These are phyloP conservation scores for Sporisorium reilianum DNA, from an alignment of 1,284 basidiomycete species.

Conservation along the genomic window DNA sequence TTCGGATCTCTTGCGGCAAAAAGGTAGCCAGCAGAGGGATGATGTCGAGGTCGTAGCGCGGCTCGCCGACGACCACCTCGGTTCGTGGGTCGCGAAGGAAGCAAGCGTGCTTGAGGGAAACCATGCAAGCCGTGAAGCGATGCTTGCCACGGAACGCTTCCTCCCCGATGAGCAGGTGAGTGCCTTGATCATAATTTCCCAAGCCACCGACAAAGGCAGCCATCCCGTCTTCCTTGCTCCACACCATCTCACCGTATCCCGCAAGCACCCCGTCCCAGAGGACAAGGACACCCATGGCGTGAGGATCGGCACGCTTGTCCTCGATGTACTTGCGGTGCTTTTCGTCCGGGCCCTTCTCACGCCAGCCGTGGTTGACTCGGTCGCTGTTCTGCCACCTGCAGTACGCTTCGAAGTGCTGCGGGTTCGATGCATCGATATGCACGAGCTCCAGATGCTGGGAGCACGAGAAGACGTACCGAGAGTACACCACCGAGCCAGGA, in stretches of 20 bases:
- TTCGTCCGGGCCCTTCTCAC: conserved; percentile 73
- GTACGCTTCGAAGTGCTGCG: conserved; percentile 72
- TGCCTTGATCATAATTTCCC: conserved; percentile 73
- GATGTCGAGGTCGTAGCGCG: conserved; percentile 41
- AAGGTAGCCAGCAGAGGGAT: conserved; percentile 40
- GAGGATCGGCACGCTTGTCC: conserved; percentile 71
- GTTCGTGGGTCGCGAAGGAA: conserved; percentile 51
- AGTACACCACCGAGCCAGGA: conserved; percentile 73
- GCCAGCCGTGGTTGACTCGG: conserved; percentile 74
- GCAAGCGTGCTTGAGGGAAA: conserved; percentile 51
- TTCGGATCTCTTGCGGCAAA: conserved; percentile 39
- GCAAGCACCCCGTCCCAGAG: conserved; percentile 74
- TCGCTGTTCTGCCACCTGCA: conserved; percentile 74
- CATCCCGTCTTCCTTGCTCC: conserved; percentile 72
- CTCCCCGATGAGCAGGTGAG: conserved; percentile 74
- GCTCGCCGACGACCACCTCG: conserved; percentile 48
- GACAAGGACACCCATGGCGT: conserved; percentile 72
- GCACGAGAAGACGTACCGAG: conserved; percentile 72
- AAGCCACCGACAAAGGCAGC: conserved; percentile 56
- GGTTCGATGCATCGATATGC: conserved; percentile 71
- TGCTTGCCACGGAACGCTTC: conserved; percentile 71
- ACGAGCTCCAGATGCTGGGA: conserved; percentile 72
- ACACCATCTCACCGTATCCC: conserved; percentile 74
- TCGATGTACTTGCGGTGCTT: conserved; percentile 73
- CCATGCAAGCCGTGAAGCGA: conserved; percentile 43